Evolutionary conservation across 78 protist genomes (phyloP).

Genomic region (Dictyostelium firmibasis): DNA sequence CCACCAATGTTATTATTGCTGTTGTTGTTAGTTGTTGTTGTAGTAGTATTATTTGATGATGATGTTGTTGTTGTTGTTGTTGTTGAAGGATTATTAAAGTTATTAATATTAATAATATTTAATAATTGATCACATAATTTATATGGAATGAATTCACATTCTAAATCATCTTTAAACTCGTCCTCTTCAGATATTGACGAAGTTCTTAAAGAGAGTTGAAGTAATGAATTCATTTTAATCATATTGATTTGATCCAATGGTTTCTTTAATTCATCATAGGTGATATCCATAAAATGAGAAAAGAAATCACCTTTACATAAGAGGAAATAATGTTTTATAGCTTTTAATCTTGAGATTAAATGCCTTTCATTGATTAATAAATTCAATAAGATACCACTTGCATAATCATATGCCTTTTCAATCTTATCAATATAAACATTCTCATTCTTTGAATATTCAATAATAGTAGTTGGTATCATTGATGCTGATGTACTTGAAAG

Average conservation of each 20-base stretch:
- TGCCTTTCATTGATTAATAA: constrained; percentile 58
- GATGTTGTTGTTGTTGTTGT: background rate
- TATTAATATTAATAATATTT: constrained; percentile 42
- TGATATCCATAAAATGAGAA: constrained; percentile 89
- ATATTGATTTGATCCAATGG: constrained; percentile 46
- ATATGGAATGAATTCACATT: constrained; percentile 78
- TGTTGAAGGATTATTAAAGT: background rate
- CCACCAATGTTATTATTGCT: background rate
- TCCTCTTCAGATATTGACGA: constrained; percentile 65
- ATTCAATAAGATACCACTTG: constrained; percentile 36
- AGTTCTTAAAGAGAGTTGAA: constrained; percentile 77
- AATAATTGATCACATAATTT: constrained; percentile 68
- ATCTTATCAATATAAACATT: constrained; percentile 37
- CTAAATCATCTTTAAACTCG: constrained; percentile 77
- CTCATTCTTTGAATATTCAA: constrained; percentile 60
- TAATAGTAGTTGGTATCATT: background rate
- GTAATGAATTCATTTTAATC: constrained; percentile 69
- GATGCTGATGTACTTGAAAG: background rate
- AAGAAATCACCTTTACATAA: constrained; percentile 90
- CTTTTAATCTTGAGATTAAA: constrained; percentile 66
- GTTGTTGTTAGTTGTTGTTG: background rate
- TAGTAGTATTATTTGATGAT: background rate
- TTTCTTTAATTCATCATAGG: constrained; percentile 82
- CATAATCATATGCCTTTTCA: constrained; percentile 70
- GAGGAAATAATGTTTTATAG: constrained; percentile 86